These are phyloP conservation scores for Aeminium ludgeri DNA, from an alignment of 495 filamentous ascomycete genomes.

Conservation along the genomic window DNA sequence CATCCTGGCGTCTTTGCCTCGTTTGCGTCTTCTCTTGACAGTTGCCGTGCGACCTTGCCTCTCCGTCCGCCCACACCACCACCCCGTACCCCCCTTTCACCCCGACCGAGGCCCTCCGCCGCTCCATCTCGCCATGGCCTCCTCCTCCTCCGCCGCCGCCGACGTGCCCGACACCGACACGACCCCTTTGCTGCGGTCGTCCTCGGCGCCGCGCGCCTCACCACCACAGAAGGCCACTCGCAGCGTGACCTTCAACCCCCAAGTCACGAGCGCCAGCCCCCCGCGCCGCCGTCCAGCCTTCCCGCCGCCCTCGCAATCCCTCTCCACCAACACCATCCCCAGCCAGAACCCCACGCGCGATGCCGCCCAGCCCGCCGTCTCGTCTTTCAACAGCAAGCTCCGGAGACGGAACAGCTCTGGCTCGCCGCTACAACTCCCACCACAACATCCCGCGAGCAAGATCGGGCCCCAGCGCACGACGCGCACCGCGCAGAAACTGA, in stretches of 20 bases:
- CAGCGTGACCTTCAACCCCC: slow-evolving; percentile 58
- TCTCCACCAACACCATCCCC: slow-evolving; percentile 22
- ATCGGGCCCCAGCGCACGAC: slow-evolving; percentile 90
- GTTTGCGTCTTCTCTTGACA: too few relatives aligned
- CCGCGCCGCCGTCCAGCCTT: slow-evolving; percentile 30
- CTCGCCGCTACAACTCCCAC: slow-evolving; percentile 34
- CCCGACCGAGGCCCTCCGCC: too few relatives aligned
- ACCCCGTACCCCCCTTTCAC: too few relatives aligned
- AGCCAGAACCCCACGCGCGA: slow-evolving; percentile 11
- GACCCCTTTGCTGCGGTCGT: slow-evolving; percentile 8
- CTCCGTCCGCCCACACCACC: too few relatives aligned
- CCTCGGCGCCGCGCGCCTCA: neutral
- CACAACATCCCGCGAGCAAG: slow-evolving; percentile 41
- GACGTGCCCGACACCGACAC: too few relatives aligned
- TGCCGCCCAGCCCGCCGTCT: slow-evolving; percentile 51
- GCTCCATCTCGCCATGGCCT: too few relatives aligned
- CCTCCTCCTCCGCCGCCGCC: neutral
- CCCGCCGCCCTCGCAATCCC: slow-evolving; percentile 26
- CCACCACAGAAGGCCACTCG: slow-evolving; percentile 24
- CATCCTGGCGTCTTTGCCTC: too few relatives aligned
- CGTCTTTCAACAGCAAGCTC: slow-evolving; percentile 71
- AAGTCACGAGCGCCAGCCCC: slow-evolving; percentile 37
- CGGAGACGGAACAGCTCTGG: slow-evolving; percentile 71
- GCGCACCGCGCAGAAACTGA: slow-evolving; percentile 89
- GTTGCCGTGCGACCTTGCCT: too few relatives aligned